Base-by-base conservation (phyloP, 148 eudicot genomes). In the Beta vulgaris region DNA sequence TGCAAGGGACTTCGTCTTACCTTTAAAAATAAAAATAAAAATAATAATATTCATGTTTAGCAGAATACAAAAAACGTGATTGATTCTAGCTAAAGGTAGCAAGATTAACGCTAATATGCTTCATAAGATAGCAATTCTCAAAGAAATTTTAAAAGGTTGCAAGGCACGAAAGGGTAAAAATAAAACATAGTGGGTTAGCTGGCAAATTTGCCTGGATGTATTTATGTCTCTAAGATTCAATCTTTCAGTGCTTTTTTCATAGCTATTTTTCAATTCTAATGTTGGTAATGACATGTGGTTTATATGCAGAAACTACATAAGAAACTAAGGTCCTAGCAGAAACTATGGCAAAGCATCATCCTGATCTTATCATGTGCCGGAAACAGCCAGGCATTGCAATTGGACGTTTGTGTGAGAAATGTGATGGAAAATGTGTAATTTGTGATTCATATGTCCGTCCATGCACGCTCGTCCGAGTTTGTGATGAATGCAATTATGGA, bases 381-480 rank as follows among this genome's bases (percentile, higher is more conserved):
- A 91, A 89, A 86, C 89, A 91, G 79, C 92, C 93, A 53, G 93
- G 92, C 64, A 88, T 91, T 31, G 91, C 97, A 44, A 91, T 89
- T 69, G 97, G 93, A 26, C 83, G 93, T 40, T 82, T 89, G 25
- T 91, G 97, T 40, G 93, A 91, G 82, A 91, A 89, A 79, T 85
- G 89, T 73, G 93, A 89, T 66, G 97, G 93, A 3, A 91, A 89
- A 61, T 92, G 94, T 37, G 92, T 92, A 4, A 82, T 90, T 36
- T 89, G 97, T 48, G 97, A 92, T 63, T 92, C 94, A 36, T 92
- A 86, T 72, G 97, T 90, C 31, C 90, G 97, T 21, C 94, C 97
- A 1, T 88, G 97, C 87, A 91, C 97, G 0, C 89, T 88, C 2
- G 94, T 92, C 19, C 82, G 92, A 36, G 88, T 90, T 12, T 90